Evolutionary conservation across 257 asterid species (phyloP), one percentile per base, ranked within the genome.

Genomic region (Fraxinus quadrangulata): DNA sequence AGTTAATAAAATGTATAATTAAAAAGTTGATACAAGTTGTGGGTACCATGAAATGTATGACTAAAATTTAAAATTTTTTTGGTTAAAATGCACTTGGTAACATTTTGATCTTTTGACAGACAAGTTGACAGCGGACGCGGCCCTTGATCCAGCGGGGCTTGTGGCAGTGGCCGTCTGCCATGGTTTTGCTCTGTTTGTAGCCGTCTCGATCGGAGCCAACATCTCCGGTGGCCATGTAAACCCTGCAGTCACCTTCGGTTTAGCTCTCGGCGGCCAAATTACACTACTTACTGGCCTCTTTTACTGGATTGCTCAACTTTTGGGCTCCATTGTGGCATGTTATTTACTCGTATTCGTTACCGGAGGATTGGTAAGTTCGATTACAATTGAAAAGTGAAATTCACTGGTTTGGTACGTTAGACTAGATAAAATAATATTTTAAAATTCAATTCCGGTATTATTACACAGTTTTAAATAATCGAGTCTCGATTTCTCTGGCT

Each of bases 161-260:
- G 96, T 91, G 77, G 97, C 97, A 1, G 42, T 93, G 28, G 97
- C 98, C 2, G 73, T 93, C 40, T 84, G 91, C 83, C 98, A 91
- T 45, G 98, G 88, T 2, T 84, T 93, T 12, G 96, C 97, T 42
- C 90, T 93, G 0, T 93, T 93, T 36, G 97, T 91, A 68, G 92
- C 97, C 2, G 98, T 93, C n/a, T 70, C 97, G 13, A 77, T 93
- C 17, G 96, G 85, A 1, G 97, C 98, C 73, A 93, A 93, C 92
- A 91, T 93, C 88, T 93, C 97, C 76, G 97, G 97, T 17, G 96
- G 96, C 67, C 97, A 90, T 47, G 97, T 92, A 19, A 92, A 92
- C 88, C 97, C 97, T 4, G 97, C 97, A 34, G 97, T 92, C 33
- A 92, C 97, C 67, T 91, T 92, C 10, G 97, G 97, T 3, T 83